Evolutionary conservation across 108 stramenopile genomes (phyloP), one percentile per base, ranked within the genome.

Genomic region (Nitzschia palea): DNA sequence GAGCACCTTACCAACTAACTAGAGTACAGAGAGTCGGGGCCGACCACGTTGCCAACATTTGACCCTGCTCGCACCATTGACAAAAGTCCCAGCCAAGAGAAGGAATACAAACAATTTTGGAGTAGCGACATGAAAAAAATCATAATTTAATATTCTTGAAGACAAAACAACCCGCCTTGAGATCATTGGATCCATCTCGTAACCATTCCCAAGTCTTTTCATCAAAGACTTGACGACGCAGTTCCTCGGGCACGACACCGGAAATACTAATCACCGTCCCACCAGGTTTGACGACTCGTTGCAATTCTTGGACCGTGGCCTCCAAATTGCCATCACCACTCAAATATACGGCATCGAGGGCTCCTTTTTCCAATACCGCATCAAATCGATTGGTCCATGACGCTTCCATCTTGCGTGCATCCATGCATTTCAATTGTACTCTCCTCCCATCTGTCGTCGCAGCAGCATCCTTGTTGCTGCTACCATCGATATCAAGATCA

Each of bases 91-190:
- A n/a, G n/a, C n/a, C n/a, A n/a, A n/a, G n/a, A n/a, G n/a, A n/a
- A n/a, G n/a, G n/a, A n/a, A n/a, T n/a, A n/a, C n/a, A n/a, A 4
- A 45, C 23, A 15, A 43, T 43, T 43, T 10, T 43, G 42, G 15
- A 42, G 40, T 14, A 42, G 15, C 15, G 15, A 42, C 12, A 42
- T 42, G 9, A 42, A 42, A 42, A 42, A 42, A 42, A 14, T 9
- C 9, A 42, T 14, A 42, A 14, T 15, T n/a, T n/a, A n/a, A n/a
- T n/a, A n/a, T n/a, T n/a, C n/a, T 66, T 64, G 34, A 82, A 76
- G 40, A 93, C 76, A 71, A 89, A 93, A 68, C 86, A 88, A 0
- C 91, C 91, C 25, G 91, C 91, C 73, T 85, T 73, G 44, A 84
- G 67, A 74, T 88, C 85, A 54, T 84, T 70, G 44, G 71, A 81